Percentiles rank a stretch among this genome's conserved stretches.
Evolutionary conservation across 495 filamentous ascomycete species (phyloP).

Genomic region (Ramalina intermedia): DNA sequence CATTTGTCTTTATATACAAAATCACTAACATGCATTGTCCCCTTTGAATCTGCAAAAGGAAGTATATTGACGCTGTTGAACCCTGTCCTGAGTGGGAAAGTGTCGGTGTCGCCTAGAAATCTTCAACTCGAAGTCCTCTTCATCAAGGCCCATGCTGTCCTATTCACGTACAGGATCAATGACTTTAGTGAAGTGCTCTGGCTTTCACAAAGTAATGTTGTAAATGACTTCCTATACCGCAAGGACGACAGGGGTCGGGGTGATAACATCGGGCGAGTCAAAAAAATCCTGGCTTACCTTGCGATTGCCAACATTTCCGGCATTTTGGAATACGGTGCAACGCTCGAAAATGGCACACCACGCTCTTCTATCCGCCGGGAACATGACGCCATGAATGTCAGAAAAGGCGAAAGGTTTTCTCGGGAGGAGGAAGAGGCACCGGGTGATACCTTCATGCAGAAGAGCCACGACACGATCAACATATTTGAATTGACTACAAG

Average conservation of each 20-base stretch:
- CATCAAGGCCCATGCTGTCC: constrained; percentile 51
- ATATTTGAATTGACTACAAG: background rate
- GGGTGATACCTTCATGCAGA: background rate
- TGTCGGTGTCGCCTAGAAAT: constrained; percentile 23
- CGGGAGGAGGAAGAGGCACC: background rate
- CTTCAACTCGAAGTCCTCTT: constrained; percentile 32
- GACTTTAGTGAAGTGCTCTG: constrained; percentile 12
- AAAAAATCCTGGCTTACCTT: constrained; percentile 45
- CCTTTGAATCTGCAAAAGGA: constrained; percentile 49
- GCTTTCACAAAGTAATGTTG: no score
- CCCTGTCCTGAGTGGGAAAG: constrained; percentile 38
- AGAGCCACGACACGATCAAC: background rate
- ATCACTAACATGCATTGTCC: constrained; percentile 29
- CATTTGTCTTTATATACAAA: constrained; percentile 64
- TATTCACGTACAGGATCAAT: no score
- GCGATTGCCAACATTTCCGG: constrained; percentile 37
- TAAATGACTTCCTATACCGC: no score
- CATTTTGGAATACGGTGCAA: constrained; percentile 46
- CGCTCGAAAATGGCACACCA: background rate
- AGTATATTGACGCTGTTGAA: constrained; percentile 59
- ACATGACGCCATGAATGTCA: constrained; percentile 2
- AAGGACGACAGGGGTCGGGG: no score
- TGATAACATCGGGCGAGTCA: constrained; percentile 26
- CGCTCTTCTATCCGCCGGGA: constrained; percentile 8
- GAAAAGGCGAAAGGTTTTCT: background rate